Base-by-base conservation (phyloP, 257 asterid species). In the Craterostigma plantagineum region DNA sequence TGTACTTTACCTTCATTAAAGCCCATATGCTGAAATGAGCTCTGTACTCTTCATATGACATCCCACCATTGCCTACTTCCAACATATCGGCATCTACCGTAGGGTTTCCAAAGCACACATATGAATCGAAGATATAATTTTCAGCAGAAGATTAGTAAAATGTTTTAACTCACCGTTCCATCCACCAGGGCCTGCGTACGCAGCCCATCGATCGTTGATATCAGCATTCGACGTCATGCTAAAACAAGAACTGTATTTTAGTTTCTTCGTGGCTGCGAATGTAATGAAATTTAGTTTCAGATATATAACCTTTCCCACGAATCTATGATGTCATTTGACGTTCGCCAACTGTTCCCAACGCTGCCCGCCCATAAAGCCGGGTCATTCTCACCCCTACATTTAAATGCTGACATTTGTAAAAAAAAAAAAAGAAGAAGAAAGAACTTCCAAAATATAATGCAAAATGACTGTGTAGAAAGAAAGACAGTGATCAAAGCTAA, bases 101-200 rank as follows among this genome's bases (percentile, higher is more conserved):
- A n/a, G n/a, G n/a, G n/a, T n/a, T n/a, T n/a, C n/a, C n/a, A n/a
- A n/a, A n/a, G n/a, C n/a, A n/a, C n/a, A n/a, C n/a, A 36, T 67
- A 18, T 10, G 1, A 36, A 36, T 9, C 11, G 8, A 36, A 9
- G 12, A 36, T 9, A 36, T 36, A 12, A 10, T 9, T 2, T 9
- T 36, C 8, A 1, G 40, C 14, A 36, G 12, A 15, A 15, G n/a
- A 27, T 15, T 9, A 43, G 3, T n/a, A n/a, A 12, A 41, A n/a
- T 9, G 16, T 8, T 16, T 41, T 14, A 10, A 43, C 37, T 43
- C 71, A 87, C 97, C 97, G 42, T 90, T 90, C 98, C 98, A 90
- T 66, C 95, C 98, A 38, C 98, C 98, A 14, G 98, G 98, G 15
- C 98, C 98, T 1, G 98, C 98, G 56, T 79, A 90, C 33, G 95